Conservation (phyloP, 768 basidiomycete species). For the Neoboletus subvelutipes region DNA sequence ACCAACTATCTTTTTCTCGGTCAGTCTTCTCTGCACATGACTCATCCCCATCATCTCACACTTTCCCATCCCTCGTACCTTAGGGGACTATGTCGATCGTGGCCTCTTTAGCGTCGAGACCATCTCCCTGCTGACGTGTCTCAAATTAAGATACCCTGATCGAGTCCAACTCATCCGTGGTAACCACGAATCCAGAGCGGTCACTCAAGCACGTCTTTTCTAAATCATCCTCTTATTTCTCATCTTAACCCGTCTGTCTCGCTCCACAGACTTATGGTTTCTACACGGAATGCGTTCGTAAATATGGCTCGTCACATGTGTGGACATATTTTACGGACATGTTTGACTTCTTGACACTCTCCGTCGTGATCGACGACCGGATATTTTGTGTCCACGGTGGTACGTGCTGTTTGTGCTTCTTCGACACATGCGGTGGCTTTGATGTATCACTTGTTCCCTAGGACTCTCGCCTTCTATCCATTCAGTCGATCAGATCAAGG, state of each 20-base stretch:
- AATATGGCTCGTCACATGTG: constrained; percentile 93
- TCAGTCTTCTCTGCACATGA: constrained; percentile 38
- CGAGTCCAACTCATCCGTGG: constrained; percentile 95
- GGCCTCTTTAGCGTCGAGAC: constrained; percentile 98
- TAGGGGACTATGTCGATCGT: constrained; percentile 98
- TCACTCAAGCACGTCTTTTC: constrained; percentile 82
- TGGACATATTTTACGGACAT: constrained; percentile 99
- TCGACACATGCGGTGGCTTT: background rate
- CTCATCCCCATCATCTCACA: constrained; percentile 5
- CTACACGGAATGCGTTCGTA: constrained; percentile 96
- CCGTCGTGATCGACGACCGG: constrained; percentile 97
- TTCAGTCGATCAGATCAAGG: constrained; percentile 99
- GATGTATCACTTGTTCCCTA: constrained; percentile 31
- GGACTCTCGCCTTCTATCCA: constrained; percentile 97
- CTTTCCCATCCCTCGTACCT: background rate
- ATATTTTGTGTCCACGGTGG: constrained; percentile 99
- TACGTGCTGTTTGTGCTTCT: constrained; percentile 32
- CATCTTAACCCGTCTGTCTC: constrained; percentile 17
- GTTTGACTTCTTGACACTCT: constrained; percentile 98
- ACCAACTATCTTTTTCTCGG: constrained; percentile 99
- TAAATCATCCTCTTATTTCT: background rate
- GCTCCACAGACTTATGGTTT: constrained; percentile 88
- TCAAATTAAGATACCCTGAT: constrained; percentile 96
- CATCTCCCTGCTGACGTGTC: constrained; percentile 93
- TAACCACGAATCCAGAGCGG: constrained; percentile 96